These are phyloP conservation scores for Phytophthora boehmeriae DNA, from an alignment of 352 stramenopile genomes.

Conservation along the genomic window DNA sequence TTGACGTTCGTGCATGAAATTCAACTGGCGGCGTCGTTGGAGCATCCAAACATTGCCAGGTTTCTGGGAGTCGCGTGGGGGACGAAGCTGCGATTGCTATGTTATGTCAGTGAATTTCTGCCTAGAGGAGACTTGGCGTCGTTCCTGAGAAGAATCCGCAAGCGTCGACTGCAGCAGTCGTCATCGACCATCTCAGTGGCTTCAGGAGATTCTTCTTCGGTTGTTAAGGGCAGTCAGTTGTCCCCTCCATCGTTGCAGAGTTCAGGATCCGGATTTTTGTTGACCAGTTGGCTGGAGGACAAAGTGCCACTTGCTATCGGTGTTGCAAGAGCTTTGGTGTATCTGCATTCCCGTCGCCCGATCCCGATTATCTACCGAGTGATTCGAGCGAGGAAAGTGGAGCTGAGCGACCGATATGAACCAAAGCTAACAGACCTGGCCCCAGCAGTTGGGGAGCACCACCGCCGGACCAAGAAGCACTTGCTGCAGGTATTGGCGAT, in stretches of 20 bases:
- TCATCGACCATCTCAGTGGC: conserved; percentile 22
- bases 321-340: conserved; percentile 23
- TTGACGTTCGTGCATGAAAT: conserved; percentile 67
- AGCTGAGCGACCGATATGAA: conserved; percentile 26
- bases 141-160: conserved; percentile 20
- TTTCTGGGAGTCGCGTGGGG: conserved; percentile 71
- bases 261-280: conserved; percentile 20
- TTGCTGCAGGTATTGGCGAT: conserved; percentile 30
- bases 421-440: conserved; percentile 33
- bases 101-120: conserved; percentile 28
- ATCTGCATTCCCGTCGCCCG: conserved; percentile 27
- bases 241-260: conserved; percentile 23
- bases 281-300: conserved; percentile 29
- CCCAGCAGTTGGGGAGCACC: conserved; percentile 21
- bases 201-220: conserved; percentile 6
- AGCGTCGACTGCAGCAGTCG: conserved; percentile 22
- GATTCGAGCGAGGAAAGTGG: conserved; percentile 32
- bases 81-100: conserved; percentile 19
- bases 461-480: conserved; percentile 24
- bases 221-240: conserved; percentile 8
- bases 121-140: conserved; percentile 25
- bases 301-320: conserved; percentile 32
- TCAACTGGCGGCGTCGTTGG: conserved; percentile 56
- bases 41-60: conserved; percentile 62
- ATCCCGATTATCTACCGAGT: conserved; percentile 28